Percentiles rank a stretch among this genome's conserved stretches.
Conservation (phyloP, 768 basidiomycete species). For the Suillus sp. region DNA sequence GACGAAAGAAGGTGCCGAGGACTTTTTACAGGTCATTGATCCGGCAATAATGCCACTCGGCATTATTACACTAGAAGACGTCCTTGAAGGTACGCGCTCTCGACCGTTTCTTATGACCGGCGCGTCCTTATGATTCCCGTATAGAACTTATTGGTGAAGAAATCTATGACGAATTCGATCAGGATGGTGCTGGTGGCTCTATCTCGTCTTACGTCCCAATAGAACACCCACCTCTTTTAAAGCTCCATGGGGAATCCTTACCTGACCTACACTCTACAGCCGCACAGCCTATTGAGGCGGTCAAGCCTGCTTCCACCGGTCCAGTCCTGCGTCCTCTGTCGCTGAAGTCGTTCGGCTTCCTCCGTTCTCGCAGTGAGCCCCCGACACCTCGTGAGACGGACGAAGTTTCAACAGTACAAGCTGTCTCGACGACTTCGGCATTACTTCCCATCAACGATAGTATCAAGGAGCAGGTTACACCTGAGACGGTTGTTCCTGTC, state of each 20-base stretch:
- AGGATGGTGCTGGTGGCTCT: conserved; percentile 68
- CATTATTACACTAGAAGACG: conserved; percentile 92
- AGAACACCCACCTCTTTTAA: conserved; percentile 32
- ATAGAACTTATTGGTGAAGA: conserved; percentile 90
- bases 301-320: conserved; percentile 22
- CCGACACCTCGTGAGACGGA: conserved; percentile 48
- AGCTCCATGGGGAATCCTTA: conserved; percentile 23
- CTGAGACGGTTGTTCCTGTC: neutral
- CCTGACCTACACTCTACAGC: conserved; percentile 14
- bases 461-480: neutral
- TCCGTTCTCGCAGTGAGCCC: conserved; percentile 60
- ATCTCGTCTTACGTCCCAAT: conserved; percentile 43
- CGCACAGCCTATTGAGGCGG: neutral
- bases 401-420: conserved; percentile 3
- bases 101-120: neutral
- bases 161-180: conserved; percentile 90
- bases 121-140: conserved; percentile 3
- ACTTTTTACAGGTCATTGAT: conserved; percentile 84
- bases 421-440: conserved; percentile 1
- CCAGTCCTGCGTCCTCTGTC: conserved; percentile 43
- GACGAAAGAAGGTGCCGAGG: conserved; percentile 71
- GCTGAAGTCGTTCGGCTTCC: conserved; percentile 49
- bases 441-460: neutral
- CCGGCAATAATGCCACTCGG: conserved; percentile 83
- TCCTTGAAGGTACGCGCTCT: conserved; percentile 69